Evolutionary conservation across 2,329 filamentous ascomycete genomes (phyloP), one percentile per base, ranked within the genome.

Genomic region (Aspergillus felis): DNA sequence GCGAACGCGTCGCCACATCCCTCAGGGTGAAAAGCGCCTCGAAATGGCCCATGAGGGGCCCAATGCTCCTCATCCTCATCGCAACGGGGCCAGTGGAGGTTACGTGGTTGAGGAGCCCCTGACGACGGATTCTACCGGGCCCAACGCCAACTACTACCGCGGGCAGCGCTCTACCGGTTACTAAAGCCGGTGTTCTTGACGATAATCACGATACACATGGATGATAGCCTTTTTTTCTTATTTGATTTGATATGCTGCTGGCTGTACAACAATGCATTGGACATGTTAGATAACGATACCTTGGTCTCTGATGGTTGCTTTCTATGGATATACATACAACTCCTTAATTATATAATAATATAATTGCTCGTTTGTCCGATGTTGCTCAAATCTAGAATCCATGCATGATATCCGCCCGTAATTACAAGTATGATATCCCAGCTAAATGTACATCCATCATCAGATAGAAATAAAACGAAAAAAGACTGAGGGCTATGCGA

Each of bases 1-100:
- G 2, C 79, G 83, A 60, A 89, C 86, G 10, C 84, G 82, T 62
- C 71, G 77, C 63, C 75, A 75, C 53, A 56, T 77, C 4, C 76
- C 76, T 0, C 77, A 79, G 53, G 77, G 76, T 29, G 71, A 76
- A 57, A 75, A 74, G 60, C 64, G 63, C 22, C 25, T 71, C 32
- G 64, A 67, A 22, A 68, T 70, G 64, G 46, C 57, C 20, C 56
- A 67, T 14, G 48, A 53, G 14, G 61, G 57, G 27, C 51, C 55
- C 22, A 54, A 58, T 10, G 50, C 57, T 25, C 59, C 63, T 3
- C 57, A 59, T n/a, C 47, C 52, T 14, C 12, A 14, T 6, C 29
- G 12, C 32, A 38, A 17, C 32, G 32, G 14, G 0, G 20, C 20
- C 44, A 24, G 17, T 27, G 24, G 24, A 3, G 57, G 59, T 9